Conservation (phyloP, 164 flowering plant genomes). For the Berberis thunbergii region DNA sequence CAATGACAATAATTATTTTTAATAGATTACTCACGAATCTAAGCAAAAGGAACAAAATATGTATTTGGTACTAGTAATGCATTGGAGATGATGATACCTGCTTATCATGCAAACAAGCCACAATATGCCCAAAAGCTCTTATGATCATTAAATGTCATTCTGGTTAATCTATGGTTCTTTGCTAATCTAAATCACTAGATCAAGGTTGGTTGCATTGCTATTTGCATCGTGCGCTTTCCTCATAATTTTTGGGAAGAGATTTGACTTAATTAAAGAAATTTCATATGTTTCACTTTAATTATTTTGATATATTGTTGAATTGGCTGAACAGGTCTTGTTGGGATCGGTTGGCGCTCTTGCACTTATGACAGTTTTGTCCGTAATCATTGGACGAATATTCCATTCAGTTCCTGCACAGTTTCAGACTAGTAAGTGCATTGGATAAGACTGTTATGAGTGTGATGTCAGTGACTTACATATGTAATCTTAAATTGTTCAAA, state of each 20-base stretch:
- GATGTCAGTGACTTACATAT: neutral
- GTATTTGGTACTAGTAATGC: too few relatives aligned
- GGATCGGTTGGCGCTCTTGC: slow-evolving; percentile 96
- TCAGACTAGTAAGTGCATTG: slow-evolving; percentile 73
- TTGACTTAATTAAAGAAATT: neutral
- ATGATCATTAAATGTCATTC: too few relatives aligned
- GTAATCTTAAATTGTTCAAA: neutral
- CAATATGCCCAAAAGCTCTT: too few relatives aligned
- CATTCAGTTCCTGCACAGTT: slow-evolving; percentile 96
- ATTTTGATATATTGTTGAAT: neutral
- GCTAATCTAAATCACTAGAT: too few relatives aligned
- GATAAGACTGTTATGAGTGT: neutral
- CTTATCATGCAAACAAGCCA: too few relatives aligned
- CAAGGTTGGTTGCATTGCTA: neutral
- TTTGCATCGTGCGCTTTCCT: too few relatives aligned
- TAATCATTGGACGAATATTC: slow-evolving; percentile 84
- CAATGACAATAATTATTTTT: too few relatives aligned
- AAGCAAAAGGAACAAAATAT: too few relatives aligned
- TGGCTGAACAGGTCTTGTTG: slow-evolving; percentile 63
- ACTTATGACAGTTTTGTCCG: slow-evolving; percentile 91
- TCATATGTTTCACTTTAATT: neutral
- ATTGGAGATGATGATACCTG: too few relatives aligned
- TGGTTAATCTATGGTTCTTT: too few relatives aligned
- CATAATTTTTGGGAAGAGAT: neutral
- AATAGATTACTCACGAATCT: too few relatives aligned